A percentile compares a stretch with the other conserved stretches of the same genome.
Conservation (phyloP, 257 asterid species). For the Rhazya stricta region DNA sequence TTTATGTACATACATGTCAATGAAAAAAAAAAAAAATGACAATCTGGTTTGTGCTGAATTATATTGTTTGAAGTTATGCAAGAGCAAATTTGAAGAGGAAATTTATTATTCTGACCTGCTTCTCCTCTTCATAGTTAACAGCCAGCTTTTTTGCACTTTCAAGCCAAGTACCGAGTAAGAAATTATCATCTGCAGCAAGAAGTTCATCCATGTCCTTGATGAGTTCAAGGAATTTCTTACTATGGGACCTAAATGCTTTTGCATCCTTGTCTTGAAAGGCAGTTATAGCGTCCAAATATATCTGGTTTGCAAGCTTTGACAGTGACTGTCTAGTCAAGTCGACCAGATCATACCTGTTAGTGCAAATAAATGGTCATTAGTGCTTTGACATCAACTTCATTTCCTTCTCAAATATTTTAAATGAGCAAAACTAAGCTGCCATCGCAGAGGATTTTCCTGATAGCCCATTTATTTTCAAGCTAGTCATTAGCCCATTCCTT, state of each 20-base stretch:
- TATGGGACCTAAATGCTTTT: constrained; percentile 45
- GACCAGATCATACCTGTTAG: constrained; percentile 86
- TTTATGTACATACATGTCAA: not conserved
- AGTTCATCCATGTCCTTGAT: constrained; percentile 81
- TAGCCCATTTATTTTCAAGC: not conserved
- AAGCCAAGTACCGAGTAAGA: constrained; percentile 89
- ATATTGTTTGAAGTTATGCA: not conserved
- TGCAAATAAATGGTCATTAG: constrained; percentile 13
- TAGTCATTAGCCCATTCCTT: not conserved
- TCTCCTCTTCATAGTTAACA: constrained; percentile 47
- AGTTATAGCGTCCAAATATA: constrained; percentile 59
- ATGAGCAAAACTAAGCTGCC: not conserved
- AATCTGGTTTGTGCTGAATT: not conserved
- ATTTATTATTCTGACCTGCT: constrained; percentile 48
- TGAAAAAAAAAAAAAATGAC: constrained; percentile 4
- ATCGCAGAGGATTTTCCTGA: not conserved
- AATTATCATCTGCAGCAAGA: constrained; percentile 79
- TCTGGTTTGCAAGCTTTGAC: constrained; percentile 91
- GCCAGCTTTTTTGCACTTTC: constrained; percentile 76
- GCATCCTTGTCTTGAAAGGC: constrained; percentile 59
- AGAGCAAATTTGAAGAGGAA: no score
- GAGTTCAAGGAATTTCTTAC: constrained; percentile 66
- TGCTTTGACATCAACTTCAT: not conserved
- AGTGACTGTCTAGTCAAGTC: constrained; percentile 86
- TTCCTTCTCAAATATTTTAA: not conserved